A percentile compares a stretch with the other conserved stretches of the same genome.
Evolutionary conservation across 176 grass and related monocot species (phyloP).

Genomic region (Lolium multiflorum): DNA sequence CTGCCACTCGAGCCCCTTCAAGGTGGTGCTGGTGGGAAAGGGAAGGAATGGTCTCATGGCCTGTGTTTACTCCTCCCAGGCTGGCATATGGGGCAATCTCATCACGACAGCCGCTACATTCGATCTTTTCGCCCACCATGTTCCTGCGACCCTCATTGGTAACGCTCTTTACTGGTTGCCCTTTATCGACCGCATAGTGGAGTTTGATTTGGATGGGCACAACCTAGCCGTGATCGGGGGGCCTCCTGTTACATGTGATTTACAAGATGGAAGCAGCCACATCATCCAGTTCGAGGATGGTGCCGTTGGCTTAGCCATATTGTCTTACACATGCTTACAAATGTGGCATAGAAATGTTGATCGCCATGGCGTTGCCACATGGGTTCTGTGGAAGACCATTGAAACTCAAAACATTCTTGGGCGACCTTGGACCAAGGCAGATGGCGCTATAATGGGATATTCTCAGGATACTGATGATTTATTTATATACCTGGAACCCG

Average conservation of each 20-base stretch:
- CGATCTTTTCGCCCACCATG: neutral
- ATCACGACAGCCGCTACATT: neutral
- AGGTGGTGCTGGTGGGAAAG: too few relatives aligned
- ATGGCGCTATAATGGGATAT: too few relatives aligned
- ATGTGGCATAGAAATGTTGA: neutral
- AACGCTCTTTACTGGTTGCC: neutral
- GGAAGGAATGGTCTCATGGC: neutral
- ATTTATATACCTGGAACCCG: too few relatives aligned
- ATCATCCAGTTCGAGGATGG: neutral
- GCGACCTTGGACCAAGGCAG: neutral
- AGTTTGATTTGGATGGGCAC: neutral
- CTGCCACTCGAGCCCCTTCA: too few relatives aligned
- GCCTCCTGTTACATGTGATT: neutral
- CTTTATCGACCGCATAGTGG: neutral
- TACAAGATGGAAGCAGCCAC: neutral
- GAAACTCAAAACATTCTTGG: neutral
- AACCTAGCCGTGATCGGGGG: neutral
- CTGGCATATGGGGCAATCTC: neutral
- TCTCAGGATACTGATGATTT: too few relatives aligned
- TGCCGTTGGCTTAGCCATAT: neutral
- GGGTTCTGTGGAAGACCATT: neutral
- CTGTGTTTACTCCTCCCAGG: neutral
- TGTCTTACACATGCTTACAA: neutral
- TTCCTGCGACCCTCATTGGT: neutral
- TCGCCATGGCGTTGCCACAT: neutral